Evolutionary conservation across 768 basidiomycete genomes (phyloP).

Genomic region (Leccinum ochraceum): DNA sequence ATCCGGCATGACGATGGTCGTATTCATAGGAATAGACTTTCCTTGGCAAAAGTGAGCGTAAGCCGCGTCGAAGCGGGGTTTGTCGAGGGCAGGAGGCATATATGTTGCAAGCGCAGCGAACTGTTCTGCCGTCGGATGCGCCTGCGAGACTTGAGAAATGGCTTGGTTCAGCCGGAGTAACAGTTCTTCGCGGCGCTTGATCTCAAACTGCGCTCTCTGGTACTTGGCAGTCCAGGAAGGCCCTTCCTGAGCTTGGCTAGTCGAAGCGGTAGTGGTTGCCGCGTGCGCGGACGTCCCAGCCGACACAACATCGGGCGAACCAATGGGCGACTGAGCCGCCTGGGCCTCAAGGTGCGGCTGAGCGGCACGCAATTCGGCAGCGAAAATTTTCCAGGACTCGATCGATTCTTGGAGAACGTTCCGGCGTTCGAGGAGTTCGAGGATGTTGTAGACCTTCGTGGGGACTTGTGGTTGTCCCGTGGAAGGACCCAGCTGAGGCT

Average conservation of each 20-base stretch:
- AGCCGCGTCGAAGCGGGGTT: constrained; percentile 28
- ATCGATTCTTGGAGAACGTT: constrained; percentile 31
- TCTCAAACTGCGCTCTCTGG: constrained; percentile 31
- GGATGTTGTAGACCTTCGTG: constrained; percentile 24
- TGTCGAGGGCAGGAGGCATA: constrained; percentile 32
- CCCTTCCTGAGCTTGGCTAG: constrained; percentile 12
- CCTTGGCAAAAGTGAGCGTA: constrained; percentile 33
- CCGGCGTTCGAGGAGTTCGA: constrained; percentile 29
- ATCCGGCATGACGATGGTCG: constrained; percentile 33
- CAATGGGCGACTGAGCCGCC: not conserved
- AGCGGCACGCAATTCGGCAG: constrained; percentile 20
- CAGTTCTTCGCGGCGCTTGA: constrained; percentile 32
- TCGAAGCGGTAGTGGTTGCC: not conserved
- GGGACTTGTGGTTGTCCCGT: constrained; percentile 15
- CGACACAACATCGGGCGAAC: not conserved
- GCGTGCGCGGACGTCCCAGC: not conserved
- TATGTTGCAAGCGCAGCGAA: constrained; percentile 28
- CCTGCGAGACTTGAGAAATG: constrained; percentile 20
- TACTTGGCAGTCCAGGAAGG: constrained; percentile 23
- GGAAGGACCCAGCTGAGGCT: constrained; percentile 27
- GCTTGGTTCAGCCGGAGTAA: constrained; percentile 30
- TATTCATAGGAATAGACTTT: constrained; percentile 27
- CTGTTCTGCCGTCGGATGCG: constrained; percentile 24
- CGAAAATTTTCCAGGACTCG: constrained; percentile 21
- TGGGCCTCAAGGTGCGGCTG: constrained; percentile 17